These are phyloP conservation scores for Musa schizocarpa DNA, from an alignment of 176 grass and related monocot genomes.

Conservation along the genomic window DNA sequence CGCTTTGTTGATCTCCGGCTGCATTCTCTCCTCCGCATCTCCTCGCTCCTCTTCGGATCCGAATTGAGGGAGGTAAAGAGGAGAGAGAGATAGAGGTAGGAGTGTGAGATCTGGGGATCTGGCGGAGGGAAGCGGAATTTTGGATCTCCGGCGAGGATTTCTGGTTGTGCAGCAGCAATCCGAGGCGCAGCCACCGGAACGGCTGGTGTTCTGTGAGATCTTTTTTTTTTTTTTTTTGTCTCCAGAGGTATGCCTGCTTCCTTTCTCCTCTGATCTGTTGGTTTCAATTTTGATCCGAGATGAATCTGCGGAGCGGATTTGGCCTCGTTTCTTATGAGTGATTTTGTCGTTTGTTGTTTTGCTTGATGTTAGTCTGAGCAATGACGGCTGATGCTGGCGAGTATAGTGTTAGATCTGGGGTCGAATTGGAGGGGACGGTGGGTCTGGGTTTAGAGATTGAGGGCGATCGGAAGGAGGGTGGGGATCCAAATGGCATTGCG, in stretches of 20 bases:
- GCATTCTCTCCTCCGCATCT: not conserved
- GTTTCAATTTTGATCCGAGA: not conserved
- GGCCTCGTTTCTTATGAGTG: not conserved
- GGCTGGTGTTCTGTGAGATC: not conserved
- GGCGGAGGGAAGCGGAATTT: not conserved
- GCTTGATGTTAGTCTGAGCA: constrained; percentile 27
- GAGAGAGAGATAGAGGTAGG: not conserved
- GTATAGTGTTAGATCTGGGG: constrained; percentile 27
- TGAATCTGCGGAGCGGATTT: not conserved
- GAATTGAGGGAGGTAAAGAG: not conserved
- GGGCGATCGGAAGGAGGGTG: not conserved
- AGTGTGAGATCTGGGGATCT: not conserved
- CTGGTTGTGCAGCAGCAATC: not conserved
- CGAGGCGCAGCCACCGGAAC: not conserved
- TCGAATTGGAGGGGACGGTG: constrained; percentile 29
- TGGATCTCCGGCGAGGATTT: not conserved
- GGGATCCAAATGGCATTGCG: constrained; percentile 10
- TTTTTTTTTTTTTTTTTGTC: not conserved
- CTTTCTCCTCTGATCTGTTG: not conserved
- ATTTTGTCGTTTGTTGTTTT: not conserved
- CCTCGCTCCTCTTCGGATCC: not conserved
- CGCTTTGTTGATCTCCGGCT: not conserved
- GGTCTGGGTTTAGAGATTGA: not conserved
- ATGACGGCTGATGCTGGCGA: constrained; percentile 49
- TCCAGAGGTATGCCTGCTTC: not conserved